phyloP scores from a whole-genome alignment of 306 rosid species.

The Pyrus communis region DNA sequence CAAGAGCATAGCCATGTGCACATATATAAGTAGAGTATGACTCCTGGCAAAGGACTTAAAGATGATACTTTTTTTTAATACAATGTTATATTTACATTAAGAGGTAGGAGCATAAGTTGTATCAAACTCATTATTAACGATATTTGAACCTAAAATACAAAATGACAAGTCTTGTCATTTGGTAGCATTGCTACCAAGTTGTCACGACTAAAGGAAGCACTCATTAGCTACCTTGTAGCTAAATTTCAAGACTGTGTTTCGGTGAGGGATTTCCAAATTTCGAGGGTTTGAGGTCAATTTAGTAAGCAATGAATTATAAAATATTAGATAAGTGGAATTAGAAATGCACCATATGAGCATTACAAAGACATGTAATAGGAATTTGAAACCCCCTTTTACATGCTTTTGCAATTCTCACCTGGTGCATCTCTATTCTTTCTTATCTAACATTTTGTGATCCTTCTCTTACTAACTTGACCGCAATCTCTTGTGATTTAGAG shows the following conservation, averaged over 20 bases:
- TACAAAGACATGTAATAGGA: too few species aligned
- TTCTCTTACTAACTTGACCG: not conserved
- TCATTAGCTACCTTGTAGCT: not conserved
- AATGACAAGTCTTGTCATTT: not conserved
- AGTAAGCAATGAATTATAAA: too few species aligned
- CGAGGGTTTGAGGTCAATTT: too few species aligned
- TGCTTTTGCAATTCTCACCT: not conserved
- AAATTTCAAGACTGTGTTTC: too few species aligned
- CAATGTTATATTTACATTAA: too few species aligned
- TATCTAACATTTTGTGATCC: too few species aligned
- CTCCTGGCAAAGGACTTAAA: not conserved
- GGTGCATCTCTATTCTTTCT: not conserved
- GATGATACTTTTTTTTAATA: too few species aligned
- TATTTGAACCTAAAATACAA: not conserved
- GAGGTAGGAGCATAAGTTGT: too few species aligned
- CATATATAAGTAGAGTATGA: too few species aligned
- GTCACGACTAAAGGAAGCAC: not conserved
- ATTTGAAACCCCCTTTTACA: not conserved
- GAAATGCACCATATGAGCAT: not conserved
- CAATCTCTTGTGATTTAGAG: not conserved
- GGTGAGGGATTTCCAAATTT: too few species aligned
- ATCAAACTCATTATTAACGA: too few species aligned
- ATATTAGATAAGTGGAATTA: not conserved
- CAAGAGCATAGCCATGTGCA: not conserved
- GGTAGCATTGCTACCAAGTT: not conserved